Base-by-base conservation (phyloP, 2,329 filamentous ascomycete genomes). In the Colletotrichum scovillei region DNA sequence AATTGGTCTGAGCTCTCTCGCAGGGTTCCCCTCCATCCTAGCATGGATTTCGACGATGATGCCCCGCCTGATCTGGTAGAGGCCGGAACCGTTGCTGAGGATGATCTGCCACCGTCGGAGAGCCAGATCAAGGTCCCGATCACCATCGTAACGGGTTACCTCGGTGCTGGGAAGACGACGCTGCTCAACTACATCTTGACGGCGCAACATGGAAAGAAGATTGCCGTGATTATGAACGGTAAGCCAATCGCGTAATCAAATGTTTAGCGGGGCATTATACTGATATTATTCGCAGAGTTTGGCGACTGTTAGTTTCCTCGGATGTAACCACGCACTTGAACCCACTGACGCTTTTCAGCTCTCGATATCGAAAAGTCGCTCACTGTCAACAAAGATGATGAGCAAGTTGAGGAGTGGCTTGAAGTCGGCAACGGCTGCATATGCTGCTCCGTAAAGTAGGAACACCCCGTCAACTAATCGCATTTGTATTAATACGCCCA, bases 371-470 rank as follows among this genome's bases (percentile, higher is more conserved):
- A 99, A 82, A 98, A 98, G 81, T 95, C 95, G 56, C 88, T 99
- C 75, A 98, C 96, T 0, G 92, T 99, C 77, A 97, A 93, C 81
- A 92, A 95, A 80, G 93, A 92, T 72, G 93, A 92, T 52, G 91
- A 96, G 79, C 90, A 95, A 79, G 94, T 96, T 7, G 93, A 97
- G 80, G 95, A 98, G 86, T 99, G 97, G 94, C 91, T 99, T 32
- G 95, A 98, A 75, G 91, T 99, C 66, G 95, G 94, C 65, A 99
- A 99, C 78, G 97, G 97, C 75, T 99, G 97, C 81, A 95, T 99
- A 76, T 99, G 97, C 85, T 99, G 97, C 84, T 97, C 95, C 3
- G 95, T 98, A 78, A 99, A 98, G 92, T 95, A 70, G 80, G 0
- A 9, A 38, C 16, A 16, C 24, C 49, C 22, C 9, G 22, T 28